A percentile compares a stretch with the other conserved stretches of the same genome.
Evolutionary conservation across 1,284 basidiomycete species (phyloP).

Genomic region (Tausonia pullulans): DNA sequence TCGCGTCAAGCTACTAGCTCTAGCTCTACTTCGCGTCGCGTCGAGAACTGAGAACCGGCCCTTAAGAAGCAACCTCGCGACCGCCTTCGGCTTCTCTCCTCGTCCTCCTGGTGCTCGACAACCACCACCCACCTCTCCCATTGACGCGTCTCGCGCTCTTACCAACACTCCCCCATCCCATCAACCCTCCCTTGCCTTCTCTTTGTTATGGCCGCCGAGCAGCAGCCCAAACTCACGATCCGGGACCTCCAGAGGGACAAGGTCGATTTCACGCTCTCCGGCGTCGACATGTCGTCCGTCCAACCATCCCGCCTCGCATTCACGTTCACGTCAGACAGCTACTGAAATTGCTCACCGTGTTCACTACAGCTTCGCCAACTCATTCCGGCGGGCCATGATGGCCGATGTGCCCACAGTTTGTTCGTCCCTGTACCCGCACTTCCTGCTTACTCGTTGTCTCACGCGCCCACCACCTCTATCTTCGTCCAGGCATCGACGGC

Average conservation of each 20-base stretch:
- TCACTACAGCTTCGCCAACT: conserved; percentile 64
- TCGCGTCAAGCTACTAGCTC: no score
- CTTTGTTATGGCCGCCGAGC: no score
- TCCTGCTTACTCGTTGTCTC: background rate
- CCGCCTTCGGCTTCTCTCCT: no score
- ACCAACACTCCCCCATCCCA: no score
- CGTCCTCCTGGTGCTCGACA: no score
- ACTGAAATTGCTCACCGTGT: background rate
- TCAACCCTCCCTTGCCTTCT: no score
- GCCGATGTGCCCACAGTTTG: conserved; percentile 91
- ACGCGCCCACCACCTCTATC: background rate
- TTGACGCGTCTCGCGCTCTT: no score
- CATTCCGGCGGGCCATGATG: conserved; percentile 77
- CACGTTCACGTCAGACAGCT: no score
- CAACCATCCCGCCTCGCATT: background rate
- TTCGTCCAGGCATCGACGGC: conserved; percentile 74
- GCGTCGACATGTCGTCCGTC: conserved; percentile 17
- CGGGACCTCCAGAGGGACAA: conserved; percentile 7
- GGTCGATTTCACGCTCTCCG: conserved; percentile 7
- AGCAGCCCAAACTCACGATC: background rate
- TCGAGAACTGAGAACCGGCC: no score
- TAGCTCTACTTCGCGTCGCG: no score
- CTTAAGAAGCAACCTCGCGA: no score
- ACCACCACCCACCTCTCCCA: no score
- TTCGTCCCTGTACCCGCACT: conserved; percentile 40